These are phyloP conservation scores for Cercospora brassicicola DNA, from an alignment of 2,329 filamentous ascomycete species.

Conservation along the genomic window DNA sequence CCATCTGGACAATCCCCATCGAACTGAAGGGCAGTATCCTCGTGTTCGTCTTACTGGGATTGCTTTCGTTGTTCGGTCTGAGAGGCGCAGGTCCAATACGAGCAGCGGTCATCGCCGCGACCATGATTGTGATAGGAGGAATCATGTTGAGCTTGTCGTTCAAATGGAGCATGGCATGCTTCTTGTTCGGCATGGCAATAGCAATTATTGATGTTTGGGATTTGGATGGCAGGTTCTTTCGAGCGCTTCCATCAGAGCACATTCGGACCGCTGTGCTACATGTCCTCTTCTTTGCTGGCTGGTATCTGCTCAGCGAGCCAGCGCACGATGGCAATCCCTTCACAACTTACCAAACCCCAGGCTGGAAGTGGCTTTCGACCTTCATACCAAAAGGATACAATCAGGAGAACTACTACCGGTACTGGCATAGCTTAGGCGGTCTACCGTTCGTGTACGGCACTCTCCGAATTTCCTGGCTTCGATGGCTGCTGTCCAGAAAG, in stretches of 20 bases:
- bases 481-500: conserved; percentile 52
- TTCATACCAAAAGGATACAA: conserved; percentile 41
- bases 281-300: conserved; percentile 11
- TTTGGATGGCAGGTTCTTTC: neutral
- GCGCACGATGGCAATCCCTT: conserved; percentile 1
- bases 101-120: neutral
- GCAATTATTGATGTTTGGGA: conserved; percentile 17
- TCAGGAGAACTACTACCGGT: conserved; percentile 45
- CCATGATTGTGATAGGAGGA: conserved; percentile 3
- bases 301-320: conserved; percentile 17
- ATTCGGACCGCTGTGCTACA: neutral
- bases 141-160: conserved; percentile 4
- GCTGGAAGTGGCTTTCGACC: conserved; percentile 57
- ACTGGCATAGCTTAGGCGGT: conserved; percentile 58
- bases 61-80: conserved; percentile 12
- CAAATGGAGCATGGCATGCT: conserved; percentile 23
- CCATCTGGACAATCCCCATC: conserved; percentile 23
- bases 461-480: conserved; percentile 49
- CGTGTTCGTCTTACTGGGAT: conserved; percentile 12
- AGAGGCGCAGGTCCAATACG: conserved; percentile 1
- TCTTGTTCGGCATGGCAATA: conserved; percentile 21
- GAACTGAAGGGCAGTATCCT: conserved; percentile 22
- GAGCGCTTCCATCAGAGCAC: neutral
- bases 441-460: conserved; percentile 55
- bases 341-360: conserved; percentile 47